Evolutionary conservation across 2,329 filamentous ascomycete species (phyloP), one percentile per base, ranked within the genome.

Genomic region (Colletotrichum australisinense): DNA sequence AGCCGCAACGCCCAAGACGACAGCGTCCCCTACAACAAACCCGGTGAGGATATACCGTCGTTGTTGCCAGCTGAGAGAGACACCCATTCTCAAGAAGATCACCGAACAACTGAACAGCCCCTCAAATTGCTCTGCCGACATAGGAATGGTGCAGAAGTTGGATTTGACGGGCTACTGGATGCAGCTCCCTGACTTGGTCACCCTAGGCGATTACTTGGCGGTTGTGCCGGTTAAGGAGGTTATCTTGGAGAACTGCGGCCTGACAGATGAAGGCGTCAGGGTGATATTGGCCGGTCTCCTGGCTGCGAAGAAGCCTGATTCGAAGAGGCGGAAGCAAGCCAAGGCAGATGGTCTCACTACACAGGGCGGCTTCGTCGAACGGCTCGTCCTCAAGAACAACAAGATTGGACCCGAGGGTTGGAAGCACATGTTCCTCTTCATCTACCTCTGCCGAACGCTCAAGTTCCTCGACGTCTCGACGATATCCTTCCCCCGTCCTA

Each of bases 41-140:
- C 96, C 97, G 2, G 91, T 95, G 16, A 90, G 96, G 71, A 97
- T 99, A 78, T 99, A 99, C 82, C 90, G 96, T 76, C 89, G 97
- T 79, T 98, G 97, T 81, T 98, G 97, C 80, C 96, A 98, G 80
- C 86, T 99, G 35, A 91, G 97, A 71, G 97, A 98, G 83, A 97
- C 95, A 0, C 94, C 95, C 0, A 95, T 98, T 65, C 86, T 98
- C 24, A 97, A 97, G 82, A 94, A 94, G 78, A 93, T 99, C 59
- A 96, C 94, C 0, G 94, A 97, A 78, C 95, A 98, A 81, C 92
- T 99, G 5, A 91, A 90, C 49, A 90, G 92, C 49, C 88, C 92
- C 1, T 88, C 89, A n/a, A 93, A 93, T 63, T 90, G 88, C 35
- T 87, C 92, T 11, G 82, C 89, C 2, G 87, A 91, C 56, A 90